phyloP scores from a whole-genome alignment of 495 filamentous ascomycete species.

The Tuber indicum region DNA sequence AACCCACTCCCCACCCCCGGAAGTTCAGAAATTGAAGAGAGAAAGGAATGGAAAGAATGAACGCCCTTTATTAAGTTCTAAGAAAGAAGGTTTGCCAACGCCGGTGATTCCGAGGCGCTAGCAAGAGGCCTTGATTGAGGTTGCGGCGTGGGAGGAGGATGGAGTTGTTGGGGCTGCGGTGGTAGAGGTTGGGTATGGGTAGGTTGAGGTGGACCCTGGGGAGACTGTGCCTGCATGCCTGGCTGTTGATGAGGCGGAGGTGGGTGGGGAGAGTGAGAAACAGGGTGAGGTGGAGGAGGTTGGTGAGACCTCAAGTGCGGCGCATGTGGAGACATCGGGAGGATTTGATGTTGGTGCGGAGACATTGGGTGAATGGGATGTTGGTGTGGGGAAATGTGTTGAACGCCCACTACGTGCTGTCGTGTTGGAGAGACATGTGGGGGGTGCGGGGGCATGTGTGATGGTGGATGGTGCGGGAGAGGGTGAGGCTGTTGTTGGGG shows the following conservation, averaged over 20 bases:
- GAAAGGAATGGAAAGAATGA: neutral
- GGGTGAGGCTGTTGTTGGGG: slow-evolving; percentile 21
- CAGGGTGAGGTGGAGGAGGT: slow-evolving; percentile 22
- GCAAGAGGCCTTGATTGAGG: slow-evolving; percentile 31
- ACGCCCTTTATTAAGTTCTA: slow-evolving; percentile 12
- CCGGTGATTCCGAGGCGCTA: slow-evolving; percentile 41
- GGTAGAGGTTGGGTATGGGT: slow-evolving; percentile 12
- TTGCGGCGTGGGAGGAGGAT: slow-evolving; percentile 16
- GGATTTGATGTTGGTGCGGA: slow-evolving; percentile 21
- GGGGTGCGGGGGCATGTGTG: slow-evolving; percentile 34
- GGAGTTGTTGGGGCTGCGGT: slow-evolving; percentile 18
- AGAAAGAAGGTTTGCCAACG: slow-evolving; percentile 41
- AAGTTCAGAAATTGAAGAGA: slow-evolving; percentile 8
- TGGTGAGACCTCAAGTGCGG: slow-evolving; percentile 7
- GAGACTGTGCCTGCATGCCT: slow-evolving; percentile 24
- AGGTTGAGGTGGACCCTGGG: slow-evolving; percentile 1
- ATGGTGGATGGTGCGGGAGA: slow-evolving; percentile 27
- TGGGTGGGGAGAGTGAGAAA: slow-evolving; percentile 24
- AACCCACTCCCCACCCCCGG: neutral
- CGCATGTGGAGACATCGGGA: slow-evolving; percentile 29
- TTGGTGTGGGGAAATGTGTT: slow-evolving; percentile 31
- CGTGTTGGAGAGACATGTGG: slow-evolving; percentile 17
- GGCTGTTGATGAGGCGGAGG: slow-evolving; percentile 28
- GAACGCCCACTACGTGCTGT: slow-evolving; percentile 21
- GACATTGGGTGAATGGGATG: slow-evolving; percentile 28